Evolutionary conservation across 2,329 filamentous ascomycete species (phyloP).

Genomic region (Neofusicoccum parvum): DNA sequence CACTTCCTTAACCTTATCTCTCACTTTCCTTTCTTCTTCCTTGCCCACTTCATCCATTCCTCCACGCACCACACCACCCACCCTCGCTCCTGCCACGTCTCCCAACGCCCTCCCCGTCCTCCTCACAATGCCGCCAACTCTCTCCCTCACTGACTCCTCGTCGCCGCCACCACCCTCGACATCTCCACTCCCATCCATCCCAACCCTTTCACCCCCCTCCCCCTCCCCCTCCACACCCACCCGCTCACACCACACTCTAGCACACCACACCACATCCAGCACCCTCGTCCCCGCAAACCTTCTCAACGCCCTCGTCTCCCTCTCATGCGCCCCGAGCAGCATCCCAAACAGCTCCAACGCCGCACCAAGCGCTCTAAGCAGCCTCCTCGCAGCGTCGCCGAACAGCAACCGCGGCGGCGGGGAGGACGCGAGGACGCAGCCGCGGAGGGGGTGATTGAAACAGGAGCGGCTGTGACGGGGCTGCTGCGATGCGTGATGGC

Average conservation of each 20-base stretch:
- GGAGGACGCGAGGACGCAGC: background rate
- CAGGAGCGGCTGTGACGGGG: background rate
- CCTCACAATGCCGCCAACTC: background rate
- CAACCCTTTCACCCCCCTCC: background rate
- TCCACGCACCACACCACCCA: background rate
- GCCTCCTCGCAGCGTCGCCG: background rate
- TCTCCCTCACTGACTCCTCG: too few relatives aligned
- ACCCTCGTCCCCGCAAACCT: background rate
- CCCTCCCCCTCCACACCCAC: background rate
- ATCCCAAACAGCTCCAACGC: background rate
- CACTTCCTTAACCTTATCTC: background rate
- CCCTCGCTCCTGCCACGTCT: background rate
- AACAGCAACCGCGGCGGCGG: background rate
- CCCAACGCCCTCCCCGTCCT: background rate
- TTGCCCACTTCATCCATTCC: background rate
- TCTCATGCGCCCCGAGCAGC: background rate
- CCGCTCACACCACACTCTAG: background rate
- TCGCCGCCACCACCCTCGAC: too few relatives aligned
- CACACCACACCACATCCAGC: background rate
- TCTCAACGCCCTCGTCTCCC: background rate
- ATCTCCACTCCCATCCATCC: background rate
- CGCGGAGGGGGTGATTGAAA: too few relatives aligned
- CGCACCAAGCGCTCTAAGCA: background rate
- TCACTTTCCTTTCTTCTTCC: background rate
- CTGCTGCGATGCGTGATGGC: background rate